Percentiles rank a stretch among this genome's conserved stretches.
These are phyloP conservation scores for Penicillium sp. DNA, from an alignment of 2,329 filamentous ascomycete species.

Conservation along the genomic window DNA sequence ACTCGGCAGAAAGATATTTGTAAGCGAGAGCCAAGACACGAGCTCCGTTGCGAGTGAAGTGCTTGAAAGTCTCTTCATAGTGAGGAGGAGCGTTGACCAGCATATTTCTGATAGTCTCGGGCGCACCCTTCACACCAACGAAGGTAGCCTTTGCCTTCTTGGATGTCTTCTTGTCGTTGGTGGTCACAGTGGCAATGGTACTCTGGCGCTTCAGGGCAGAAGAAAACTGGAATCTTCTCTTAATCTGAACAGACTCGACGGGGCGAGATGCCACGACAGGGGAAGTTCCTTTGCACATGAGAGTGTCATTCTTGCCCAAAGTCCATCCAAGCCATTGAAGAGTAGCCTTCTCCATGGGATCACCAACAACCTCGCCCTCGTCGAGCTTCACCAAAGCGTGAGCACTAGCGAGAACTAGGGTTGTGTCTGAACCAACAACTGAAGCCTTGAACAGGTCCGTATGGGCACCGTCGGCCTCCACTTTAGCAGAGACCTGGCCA, in stretches of 20 bases:
- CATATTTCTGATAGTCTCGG: conserved; percentile 96
- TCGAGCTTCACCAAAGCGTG: conserved; percentile 96
- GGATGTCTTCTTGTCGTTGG: conserved; percentile 71
- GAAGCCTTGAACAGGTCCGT: conserved; percentile 74
- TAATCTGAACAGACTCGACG: conserved; percentile 84
- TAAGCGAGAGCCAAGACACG: conserved; percentile 92
- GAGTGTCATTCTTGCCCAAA: conserved; percentile 84
- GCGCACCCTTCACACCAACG: conserved; percentile 93
- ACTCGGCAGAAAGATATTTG: conserved; percentile 82
- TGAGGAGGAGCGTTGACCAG: conserved; percentile 78
- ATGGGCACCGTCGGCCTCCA: conserved; percentile 80
- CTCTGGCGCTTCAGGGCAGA: conserved; percentile 95
- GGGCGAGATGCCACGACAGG: conserved; percentile 48
- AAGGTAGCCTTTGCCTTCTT: conserved; percentile 84
- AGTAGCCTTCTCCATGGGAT: conserved; percentile 99
- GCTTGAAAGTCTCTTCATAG: conserved; percentile 98
- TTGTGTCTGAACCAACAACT: conserved; percentile 77
- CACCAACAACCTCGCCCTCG: conserved; percentile 94
- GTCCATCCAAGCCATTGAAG: conserved; percentile 87
- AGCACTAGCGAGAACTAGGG: conserved; percentile 89
- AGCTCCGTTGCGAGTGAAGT: conserved; percentile 94
- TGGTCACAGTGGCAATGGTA: conserved; percentile 82
- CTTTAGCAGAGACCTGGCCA: conserved; percentile 67
- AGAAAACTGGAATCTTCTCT: conserved; percentile 97
- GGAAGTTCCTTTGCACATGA: conserved; percentile 65